Evolutionary conservation across 2,329 filamentous ascomycete genomes (phyloP).

Genomic region (Graphilbum fragrans): DNA sequence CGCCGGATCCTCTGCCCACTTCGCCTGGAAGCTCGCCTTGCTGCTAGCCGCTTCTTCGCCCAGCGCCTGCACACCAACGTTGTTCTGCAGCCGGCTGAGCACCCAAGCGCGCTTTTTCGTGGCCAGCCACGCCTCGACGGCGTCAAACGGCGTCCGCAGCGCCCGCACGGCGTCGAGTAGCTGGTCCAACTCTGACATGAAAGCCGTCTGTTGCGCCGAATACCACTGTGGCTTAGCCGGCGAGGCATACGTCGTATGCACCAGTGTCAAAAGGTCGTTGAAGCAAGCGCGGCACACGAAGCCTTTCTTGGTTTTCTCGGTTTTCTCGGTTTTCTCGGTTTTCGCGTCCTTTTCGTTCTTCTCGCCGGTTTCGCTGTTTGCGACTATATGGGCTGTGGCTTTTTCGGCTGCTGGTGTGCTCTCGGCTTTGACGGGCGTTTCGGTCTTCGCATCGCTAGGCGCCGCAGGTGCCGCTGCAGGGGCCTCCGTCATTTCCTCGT

Average conservation of each 20-base stretch:
- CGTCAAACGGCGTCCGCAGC: conserved; percentile 27
- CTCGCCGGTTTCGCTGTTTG: no score
- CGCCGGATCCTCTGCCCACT: not conserved
- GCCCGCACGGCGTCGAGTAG: conserved; percentile 35
- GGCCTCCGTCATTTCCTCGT: no score
- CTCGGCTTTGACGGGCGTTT: not conserved
- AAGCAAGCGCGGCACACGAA: conserved; percentile 36
- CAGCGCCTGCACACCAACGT: conserved; percentile 11
- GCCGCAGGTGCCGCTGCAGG: not conserved
- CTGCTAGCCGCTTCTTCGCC: conserved; percentile 9
- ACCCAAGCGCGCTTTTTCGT: conserved; percentile 41
- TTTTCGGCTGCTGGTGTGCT: not conserved
- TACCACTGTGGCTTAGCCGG: conserved; percentile 36
- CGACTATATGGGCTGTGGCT: no score
- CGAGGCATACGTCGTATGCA: conserved; percentile 25
- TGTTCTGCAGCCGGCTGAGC: conserved; percentile 12
- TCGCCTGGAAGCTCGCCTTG: conserved; percentile 1
- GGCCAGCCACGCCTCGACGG: conserved; percentile 36
- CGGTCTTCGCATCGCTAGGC: not conserved
- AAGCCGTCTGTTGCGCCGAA: conserved; percentile 27
- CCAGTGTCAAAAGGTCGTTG: conserved; percentile 30
- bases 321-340: not conserved
- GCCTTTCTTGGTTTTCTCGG: not conserved
- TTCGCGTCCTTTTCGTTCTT: not conserved
- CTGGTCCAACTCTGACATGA: conserved; percentile 35